Evolutionary conservation across 495 filamentous ascomycete species (phyloP), one percentile per base, ranked within the genome.

Genomic region (Penicillium salamii): DNA sequence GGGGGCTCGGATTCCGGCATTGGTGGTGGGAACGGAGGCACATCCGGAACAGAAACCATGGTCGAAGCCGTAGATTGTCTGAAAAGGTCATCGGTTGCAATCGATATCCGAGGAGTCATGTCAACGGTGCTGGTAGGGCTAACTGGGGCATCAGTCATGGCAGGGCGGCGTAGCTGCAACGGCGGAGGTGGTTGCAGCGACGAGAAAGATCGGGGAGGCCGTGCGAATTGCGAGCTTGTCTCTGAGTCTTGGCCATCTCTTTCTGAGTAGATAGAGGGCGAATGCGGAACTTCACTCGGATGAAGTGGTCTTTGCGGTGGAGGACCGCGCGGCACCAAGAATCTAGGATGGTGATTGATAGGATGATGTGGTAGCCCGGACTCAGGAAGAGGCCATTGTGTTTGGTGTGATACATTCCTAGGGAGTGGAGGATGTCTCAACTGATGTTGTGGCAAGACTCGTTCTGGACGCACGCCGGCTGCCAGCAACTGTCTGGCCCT

Each of bases 271-370:
- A 71, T 54, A 28, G 68, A 70, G 15, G 67, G 68, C 17, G 70
- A 74, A 23, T 64, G 70, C 18, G 52, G 53, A 3, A 54, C 35
- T 17, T 61, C 61, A 46, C 62, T 66, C 2, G 86, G 86, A 33
- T 84, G 78, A 29, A 81, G 82, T 18, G 87, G 87, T 52, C 86
- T 76, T 63, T 81, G 80, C 9, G 86, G 86, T 34, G 84, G 78
- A 54, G 79, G 76, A 24, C 79, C 79, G 49, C 74, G 69, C 7
- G 77, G 77, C 4, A 62, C 57, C 20, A 76, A 66, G 55, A 78
- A 74, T 56, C 75, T 58, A 42, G 57, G 58, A 40, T 62, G 67
- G 53, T 54, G 69, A 53, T 55, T 68, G 43, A 63, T 59, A 59
- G 53, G 55, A 17, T 51, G 62, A 37, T 41, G 53, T 60, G 46